Conservation (phyloP, 768 basidiomycete species). For the Guyanaporus albipodus region DNA sequence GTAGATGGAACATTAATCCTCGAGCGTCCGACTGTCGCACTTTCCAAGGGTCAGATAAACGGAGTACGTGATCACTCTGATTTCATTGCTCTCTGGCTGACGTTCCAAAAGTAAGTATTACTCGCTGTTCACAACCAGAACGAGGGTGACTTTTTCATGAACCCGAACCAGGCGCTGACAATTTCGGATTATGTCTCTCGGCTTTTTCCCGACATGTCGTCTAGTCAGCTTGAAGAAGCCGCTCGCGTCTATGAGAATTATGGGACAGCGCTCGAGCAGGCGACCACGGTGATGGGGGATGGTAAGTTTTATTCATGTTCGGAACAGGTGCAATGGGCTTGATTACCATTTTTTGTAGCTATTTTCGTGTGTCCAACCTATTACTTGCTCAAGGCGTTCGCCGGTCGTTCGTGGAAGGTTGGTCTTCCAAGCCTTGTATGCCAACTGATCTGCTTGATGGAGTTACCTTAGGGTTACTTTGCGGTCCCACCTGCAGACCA, state of each 20-base stretch:
- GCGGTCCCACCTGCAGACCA: constrained; percentile 4
- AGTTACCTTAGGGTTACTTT: background rate
- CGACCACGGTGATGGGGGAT: constrained; percentile 2
- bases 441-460: no score
- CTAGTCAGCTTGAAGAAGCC: background rate
- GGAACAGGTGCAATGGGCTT: background rate
- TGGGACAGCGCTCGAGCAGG: background rate
- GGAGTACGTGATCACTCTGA: constrained; percentile 6
- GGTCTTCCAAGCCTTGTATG: background rate
- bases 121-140: constrained; percentile 3
- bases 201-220: background rate
- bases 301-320: background rate
- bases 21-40: constrained; percentile 2
- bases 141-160: constrained; percentile 1
- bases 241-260: background rate
- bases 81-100: background rate
- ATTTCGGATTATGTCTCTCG: constrained; percentile 1
- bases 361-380: constrained; percentile 6
- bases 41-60: background rate
- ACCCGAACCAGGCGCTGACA: background rate
- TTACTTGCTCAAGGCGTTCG: constrained; percentile 3
- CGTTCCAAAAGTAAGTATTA: background rate
- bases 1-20: constrained; percentile 4
- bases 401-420: constrained; percentile 6
- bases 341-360: background rate